Evolutionary conservation across 2,329 filamentous ascomycete genomes (phyloP).

Genomic region (Rosellinia necatrix): DNA sequence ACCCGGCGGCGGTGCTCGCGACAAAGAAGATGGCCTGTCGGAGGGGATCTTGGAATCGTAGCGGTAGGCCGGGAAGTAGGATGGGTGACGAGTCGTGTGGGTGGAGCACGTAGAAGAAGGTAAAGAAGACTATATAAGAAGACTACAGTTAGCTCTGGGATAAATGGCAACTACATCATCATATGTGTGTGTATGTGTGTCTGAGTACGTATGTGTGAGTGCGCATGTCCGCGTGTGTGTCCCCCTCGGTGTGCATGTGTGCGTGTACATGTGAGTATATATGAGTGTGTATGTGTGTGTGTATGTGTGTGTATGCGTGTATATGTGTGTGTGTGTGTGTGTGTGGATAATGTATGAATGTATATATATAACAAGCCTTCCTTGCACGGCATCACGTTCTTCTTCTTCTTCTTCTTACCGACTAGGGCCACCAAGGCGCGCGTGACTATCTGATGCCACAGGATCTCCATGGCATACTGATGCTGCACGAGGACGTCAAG

Average conservation of each 20-base stretch:
- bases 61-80: conserved; percentile 56
- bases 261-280: too few relatives aligned
- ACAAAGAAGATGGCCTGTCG: conserved; percentile 67
- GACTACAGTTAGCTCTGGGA: conserved; percentile 11
- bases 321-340: too few relatives aligned
- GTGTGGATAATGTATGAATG: too few relatives aligned
- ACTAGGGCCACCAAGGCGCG: conserved; percentile 59
- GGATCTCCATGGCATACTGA: conserved; percentile 72
- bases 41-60: conserved; percentile 50
- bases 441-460: conserved; percentile 59
- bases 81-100: conserved; percentile 54
- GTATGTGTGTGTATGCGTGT: too few relatives aligned
- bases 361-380: too few relatives aligned
- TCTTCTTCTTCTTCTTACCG: too few relatives aligned
- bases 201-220: too few relatives aligned
- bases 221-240: too few relatives aligned
- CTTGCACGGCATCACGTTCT: neutral
- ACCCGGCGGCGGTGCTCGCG: conserved; percentile 66
- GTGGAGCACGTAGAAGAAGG: conserved; percentile 63
- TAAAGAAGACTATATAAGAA: conserved; percentile 58
- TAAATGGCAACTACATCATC: neutral
- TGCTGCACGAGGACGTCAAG: conserved; percentile 79
- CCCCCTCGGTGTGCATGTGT: too few relatives aligned
- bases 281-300: too few relatives aligned
- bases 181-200: too few relatives aligned